These are phyloP conservation scores for Pterulicium gracile DNA, from an alignment of 1,284 basidiomycete species.

Conservation along the genomic window DNA sequence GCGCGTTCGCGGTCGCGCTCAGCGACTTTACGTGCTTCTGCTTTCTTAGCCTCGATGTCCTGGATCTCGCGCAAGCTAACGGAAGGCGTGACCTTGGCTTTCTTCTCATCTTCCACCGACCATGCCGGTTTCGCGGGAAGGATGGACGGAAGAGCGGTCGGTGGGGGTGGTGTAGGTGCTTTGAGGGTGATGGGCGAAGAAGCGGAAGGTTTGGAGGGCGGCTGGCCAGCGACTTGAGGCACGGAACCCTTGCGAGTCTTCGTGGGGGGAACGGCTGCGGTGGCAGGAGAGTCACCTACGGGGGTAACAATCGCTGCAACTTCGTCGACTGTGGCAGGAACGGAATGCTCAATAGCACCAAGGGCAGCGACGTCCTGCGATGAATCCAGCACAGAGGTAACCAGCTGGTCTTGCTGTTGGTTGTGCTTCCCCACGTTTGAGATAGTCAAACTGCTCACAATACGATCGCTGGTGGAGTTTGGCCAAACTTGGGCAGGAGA, in stretches of 20 bases:
- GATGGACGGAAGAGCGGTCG: conserved; percentile 20
- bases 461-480: background rate
- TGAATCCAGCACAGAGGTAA: conserved; percentile 12
- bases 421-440: conserved; percentile 51
- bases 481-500: background rate
- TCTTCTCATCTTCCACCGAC: conserved; percentile 59
- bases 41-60: conserved; percentile 80
- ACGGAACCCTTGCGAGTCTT: conserved; percentile 11
- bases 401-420: conserved; percentile 25
- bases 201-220: conserved; percentile 1
- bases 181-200: conserved; percentile 4
- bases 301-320: conserved; percentile 8
- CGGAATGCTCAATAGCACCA: background rate
- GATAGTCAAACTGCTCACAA: conserved; percentile 34
- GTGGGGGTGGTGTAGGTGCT: conserved; percentile 14
- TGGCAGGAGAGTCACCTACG: conserved; percentile 13
- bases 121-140: conserved; percentile 41
- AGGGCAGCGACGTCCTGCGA: conserved; percentile 8
- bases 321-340: background rate
- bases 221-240: conserved; percentile 16
- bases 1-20: conserved; percentile 57
- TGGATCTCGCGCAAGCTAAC: conserved; percentile 90
- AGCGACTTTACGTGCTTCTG: conserved; percentile 62
- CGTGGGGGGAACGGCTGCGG: background rate
- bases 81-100: conserved; percentile 33